A percentile compares a stretch with the other conserved stretches of the same genome.
Evolutionary conservation across 805 yeast genomes (phyloP).

Genomic region (Saccharomycopsis sp.): DNA sequence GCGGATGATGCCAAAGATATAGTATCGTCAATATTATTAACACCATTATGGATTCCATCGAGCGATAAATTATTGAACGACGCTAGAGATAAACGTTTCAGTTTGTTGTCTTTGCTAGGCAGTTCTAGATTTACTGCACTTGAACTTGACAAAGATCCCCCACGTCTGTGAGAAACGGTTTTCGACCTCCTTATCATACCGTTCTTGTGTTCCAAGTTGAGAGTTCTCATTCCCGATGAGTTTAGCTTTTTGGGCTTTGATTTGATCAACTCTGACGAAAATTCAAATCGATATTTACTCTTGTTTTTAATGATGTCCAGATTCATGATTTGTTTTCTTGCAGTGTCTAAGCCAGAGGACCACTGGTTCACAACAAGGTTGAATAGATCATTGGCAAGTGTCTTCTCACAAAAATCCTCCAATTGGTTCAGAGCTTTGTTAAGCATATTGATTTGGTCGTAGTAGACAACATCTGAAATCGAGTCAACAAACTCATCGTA

Average conservation of each 20-base stretch:
- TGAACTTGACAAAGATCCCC: slow-evolving; percentile 1
- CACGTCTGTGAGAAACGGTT: slow-evolving; percentile 11
- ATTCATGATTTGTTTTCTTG: slow-evolving; percentile 8
- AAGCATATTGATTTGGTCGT: slow-evolving; percentile 29
- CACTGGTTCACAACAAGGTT: not conserved
- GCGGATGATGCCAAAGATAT: not conserved
- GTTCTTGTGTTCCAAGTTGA: slow-evolving; percentile 12
- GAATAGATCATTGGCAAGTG: not conserved
- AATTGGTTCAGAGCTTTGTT: not conserved
- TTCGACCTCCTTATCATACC: slow-evolving; percentile 5
- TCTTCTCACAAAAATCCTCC: not conserved
- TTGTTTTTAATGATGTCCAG: slow-evolving; percentile 8
- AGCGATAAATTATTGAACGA: not conserved
- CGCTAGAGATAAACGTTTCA: not conserved
- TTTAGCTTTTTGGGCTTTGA: not conserved
- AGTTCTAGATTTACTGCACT: not conserved
- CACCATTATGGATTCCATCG: not conserved
- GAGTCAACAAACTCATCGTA: slow-evolving; percentile 36
- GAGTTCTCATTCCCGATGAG: slow-evolving; percentile 16
- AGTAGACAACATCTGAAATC: slow-evolving; percentile 29
- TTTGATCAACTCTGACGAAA: not conserved
- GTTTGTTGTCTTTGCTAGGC: not conserved
- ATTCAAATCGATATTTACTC: not conserved
- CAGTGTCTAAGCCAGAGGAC: slow-evolving; percentile 2
- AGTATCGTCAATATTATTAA: not conserved